Conservation (phyloP, 2,329 filamentous ascomycete genomes). For the Sclerotinia sclerotiorum region DNA sequence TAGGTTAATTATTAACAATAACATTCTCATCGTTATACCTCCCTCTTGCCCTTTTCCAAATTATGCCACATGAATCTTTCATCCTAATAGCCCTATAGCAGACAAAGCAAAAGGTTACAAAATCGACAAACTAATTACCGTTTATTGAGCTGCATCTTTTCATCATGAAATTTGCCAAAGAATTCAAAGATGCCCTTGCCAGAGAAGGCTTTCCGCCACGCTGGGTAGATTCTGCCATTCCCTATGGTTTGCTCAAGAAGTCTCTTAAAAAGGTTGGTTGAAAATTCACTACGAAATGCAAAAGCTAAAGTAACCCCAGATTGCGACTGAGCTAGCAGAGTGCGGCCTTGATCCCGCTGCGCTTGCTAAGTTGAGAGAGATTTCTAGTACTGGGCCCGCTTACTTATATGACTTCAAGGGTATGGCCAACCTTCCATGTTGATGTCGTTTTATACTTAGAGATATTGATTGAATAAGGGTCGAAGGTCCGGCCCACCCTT, state of each 20-base stretch:
- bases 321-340: slow-evolving; percentile 20
- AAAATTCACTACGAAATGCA: not conserved
- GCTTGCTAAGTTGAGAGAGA: slow-evolving; percentile 26
- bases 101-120: slow-evolving; percentile 9
- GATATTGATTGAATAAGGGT: slow-evolving; percentile 33
- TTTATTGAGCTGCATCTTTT: not conserved
- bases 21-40: not conserved
- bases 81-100: slow-evolving; percentile 2
- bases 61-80: slow-evolving; percentile 1
- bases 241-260: slow-evolving; percentile 84
- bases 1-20: not conserved
- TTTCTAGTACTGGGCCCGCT: slow-evolving; percentile 20
- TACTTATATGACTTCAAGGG: slow-evolving; percentile 58
- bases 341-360: slow-evolving; percentile 17
- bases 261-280: slow-evolving; percentile 75
- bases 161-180: slow-evolving; percentile 82
- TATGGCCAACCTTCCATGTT: slow-evolving; percentile 36
- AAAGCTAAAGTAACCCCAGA: slow-evolving; percentile 17
- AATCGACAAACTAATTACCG: not conserved
- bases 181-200: slow-evolving; percentile 68
- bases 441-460: not conserved
- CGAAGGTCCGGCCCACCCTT: slow-evolving; percentile 63
- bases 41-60: not conserved
- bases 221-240: slow-evolving; percentile 73
- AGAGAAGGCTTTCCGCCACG: slow-evolving; percentile 73